Evolutionary conservation across 805 yeast species (phyloP).

Genomic region (Wickerhamomyces xylosicus): DNA sequence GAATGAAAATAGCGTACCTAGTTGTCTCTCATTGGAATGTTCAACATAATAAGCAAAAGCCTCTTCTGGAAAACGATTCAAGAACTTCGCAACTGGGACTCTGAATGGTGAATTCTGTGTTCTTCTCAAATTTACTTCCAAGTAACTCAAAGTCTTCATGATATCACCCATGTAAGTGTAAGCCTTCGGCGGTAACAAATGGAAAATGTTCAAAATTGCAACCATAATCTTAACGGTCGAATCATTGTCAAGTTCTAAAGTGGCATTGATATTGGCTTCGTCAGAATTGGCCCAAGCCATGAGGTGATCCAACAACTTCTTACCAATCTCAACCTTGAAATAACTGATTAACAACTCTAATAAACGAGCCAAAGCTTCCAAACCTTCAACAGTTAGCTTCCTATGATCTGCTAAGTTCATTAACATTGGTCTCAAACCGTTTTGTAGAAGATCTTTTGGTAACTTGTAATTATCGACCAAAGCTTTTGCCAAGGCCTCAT

Average conservation of each 20-base stretch:
- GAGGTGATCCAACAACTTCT: slow-evolving; percentile 83
- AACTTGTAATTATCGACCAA: slow-evolving; percentile 77
- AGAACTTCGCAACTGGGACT: slow-evolving; percentile 76
- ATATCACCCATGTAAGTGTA: slow-evolving; percentile 85
- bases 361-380: slow-evolving; percentile 83
- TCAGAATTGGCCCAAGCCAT: slow-evolving; percentile 93
- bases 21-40: slow-evolving; percentile 51
- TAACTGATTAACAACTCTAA: slow-evolving; percentile 82
- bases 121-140: slow-evolving; percentile 78
- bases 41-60: slow-evolving; percentile 60
- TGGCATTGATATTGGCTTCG: slow-evolving; percentile 63
- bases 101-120: slow-evolving; percentile 86
- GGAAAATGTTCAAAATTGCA: slow-evolving; percentile 86
- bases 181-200: slow-evolving; percentile 85
- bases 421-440: slow-evolving; percentile 89
- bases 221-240: slow-evolving; percentile 79
- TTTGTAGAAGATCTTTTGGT: slow-evolving; percentile 92
- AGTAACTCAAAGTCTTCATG: slow-evolving; percentile 58
- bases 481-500: slow-evolving; percentile 75
- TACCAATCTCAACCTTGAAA: slow-evolving; percentile 94
- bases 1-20: slow-evolving; percentile 57
- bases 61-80: slow-evolving; percentile 74
- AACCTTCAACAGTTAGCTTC: slow-evolving; percentile 76
- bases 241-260: slow-evolving; percentile 71
- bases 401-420: slow-evolving; percentile 93